phyloP scores from a whole-genome alignment of 2,329 filamentous ascomycete species.

The Xylariaceae sp. region DNA sequence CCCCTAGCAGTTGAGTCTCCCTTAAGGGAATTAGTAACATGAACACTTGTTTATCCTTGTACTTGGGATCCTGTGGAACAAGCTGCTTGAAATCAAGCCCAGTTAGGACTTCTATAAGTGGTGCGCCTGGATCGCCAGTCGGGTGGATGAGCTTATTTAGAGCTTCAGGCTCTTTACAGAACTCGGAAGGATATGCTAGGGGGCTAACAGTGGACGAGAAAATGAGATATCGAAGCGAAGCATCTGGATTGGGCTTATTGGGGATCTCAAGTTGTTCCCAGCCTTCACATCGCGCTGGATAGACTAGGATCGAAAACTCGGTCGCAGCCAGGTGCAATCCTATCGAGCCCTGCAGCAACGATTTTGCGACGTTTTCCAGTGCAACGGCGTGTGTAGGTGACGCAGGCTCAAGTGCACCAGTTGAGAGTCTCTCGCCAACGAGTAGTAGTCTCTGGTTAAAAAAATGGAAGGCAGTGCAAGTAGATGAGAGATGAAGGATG shows the following conservation, averaged over 20 bases:
- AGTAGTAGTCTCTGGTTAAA: conserved; percentile 13
- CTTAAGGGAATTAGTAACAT: conserved; percentile 28
- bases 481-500: conserved; percentile 22
- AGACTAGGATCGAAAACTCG: conserved; percentile 30
- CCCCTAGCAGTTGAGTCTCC: conserved; percentile 21
- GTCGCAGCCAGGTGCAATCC: conserved; percentile 26
- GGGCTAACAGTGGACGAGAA: conserved; percentile 20
- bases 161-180: conserved; percentile 5
- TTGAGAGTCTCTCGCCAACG: conserved; percentile 19
- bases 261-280: conserved; percentile 23
- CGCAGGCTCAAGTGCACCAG: conserved; percentile 22
- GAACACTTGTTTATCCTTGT: conserved; percentile 26
- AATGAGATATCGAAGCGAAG: conserved; percentile 25
- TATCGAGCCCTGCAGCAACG: conserved; percentile 21
- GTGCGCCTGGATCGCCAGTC: conserved; percentile 13
- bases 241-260: conserved; percentile 9
- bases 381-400: conserved; percentile 12
- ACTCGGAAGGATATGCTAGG: conserved; percentile 22
- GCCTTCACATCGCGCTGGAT: conserved; percentile 21
- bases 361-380: conserved; percentile 23
- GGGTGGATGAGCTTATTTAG: conserved; percentile 5
- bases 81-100: conserved; percentile 22
- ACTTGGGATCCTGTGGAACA: conserved; percentile 21
- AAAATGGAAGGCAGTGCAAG: conserved; percentile 28
- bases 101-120: conserved; percentile 21